phyloP scores from a whole-genome alignment of 805 yeast genomes.

The Cyberlindnera suaveolens region DNA sequence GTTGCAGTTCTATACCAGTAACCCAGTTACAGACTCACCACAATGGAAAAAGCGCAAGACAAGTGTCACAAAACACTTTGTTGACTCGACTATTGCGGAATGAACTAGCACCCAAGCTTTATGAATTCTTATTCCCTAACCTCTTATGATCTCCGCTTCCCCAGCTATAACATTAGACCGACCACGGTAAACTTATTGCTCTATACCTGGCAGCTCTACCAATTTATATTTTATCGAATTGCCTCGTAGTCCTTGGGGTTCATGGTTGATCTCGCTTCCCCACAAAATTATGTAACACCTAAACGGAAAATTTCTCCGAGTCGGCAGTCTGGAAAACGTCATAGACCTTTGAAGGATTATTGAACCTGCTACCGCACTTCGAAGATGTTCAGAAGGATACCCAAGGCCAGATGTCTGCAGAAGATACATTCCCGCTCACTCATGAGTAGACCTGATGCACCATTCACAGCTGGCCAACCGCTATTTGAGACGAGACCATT shows the following conservation, averaged over 20 bases:
- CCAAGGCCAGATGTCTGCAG: not conserved
- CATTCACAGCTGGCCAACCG: constrained; percentile 73
- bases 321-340: too few relatives aligned
- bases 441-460: constrained; percentile 15
- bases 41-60: constrained; percentile 11
- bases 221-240: too few relatives aligned
- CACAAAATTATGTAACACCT: not conserved
- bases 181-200: too few relatives aligned
- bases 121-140: too few relatives aligned
- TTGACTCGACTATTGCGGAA: not conserved
- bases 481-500: constrained; percentile 79
- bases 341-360: not conserved
- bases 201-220: too few relatives aligned
- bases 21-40: constrained; percentile 11
- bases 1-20: constrained; percentile 8
- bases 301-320: too few relatives aligned
- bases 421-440: constrained; percentile 2
- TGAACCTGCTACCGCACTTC: not conserved
- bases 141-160: too few relatives aligned
- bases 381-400: not conserved
- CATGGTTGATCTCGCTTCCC: not conserved
- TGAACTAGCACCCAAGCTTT: not conserved
- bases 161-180: too few relatives aligned
- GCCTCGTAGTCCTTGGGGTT: too few relatives aligned
- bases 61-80: constrained; percentile 2